Evolutionary conservation across 805 yeast species (phyloP).

Genomic region (Metschnikowia matae): DNA sequence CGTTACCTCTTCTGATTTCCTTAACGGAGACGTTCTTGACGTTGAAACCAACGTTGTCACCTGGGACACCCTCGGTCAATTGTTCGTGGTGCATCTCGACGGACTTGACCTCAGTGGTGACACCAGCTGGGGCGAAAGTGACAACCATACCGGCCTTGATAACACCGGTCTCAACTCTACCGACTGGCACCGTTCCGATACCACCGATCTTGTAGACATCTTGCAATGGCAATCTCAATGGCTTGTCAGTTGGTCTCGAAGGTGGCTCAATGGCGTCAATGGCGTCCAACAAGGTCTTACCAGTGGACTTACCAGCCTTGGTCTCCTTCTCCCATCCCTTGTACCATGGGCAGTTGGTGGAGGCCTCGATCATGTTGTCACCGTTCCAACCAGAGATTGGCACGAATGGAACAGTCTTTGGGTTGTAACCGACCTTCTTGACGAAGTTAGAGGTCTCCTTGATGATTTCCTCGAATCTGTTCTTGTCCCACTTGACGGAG

Average conservation of each 20-base stretch:
- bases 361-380: constrained; percentile 86
- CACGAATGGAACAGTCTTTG: constrained; percentile 79
- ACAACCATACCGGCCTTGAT: constrained; percentile 91
- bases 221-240: constrained; percentile 85
- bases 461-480: constrained; percentile 72
- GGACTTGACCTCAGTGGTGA: constrained; percentile 85
- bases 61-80: constrained; percentile 76
- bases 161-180: constrained; percentile 90
- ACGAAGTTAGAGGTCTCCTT: constrained; percentile 77
- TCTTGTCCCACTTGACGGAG: constrained; percentile 83
- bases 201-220: constrained; percentile 94
- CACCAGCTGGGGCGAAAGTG: constrained; percentile 86
- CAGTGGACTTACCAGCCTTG: constrained; percentile 64
- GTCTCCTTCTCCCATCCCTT: constrained; percentile 81
- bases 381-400: constrained; percentile 87
- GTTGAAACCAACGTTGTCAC: constrained; percentile 90
- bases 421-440: constrained; percentile 83
- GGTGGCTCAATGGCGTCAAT: constrained; percentile 82
- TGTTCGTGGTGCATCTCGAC: constrained; percentile 87
- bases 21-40: constrained; percentile 86
- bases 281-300: constrained; percentile 82
- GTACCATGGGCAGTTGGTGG: constrained; percentile 83
- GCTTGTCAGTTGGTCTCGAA: constrained; percentile 76
- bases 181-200: constrained; percentile 90
- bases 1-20: constrained; percentile 92